Evolutionary conservation across 2,329 filamentous ascomycete genomes (phyloP).

Genomic region (Coniochaeta sp.): DNA sequence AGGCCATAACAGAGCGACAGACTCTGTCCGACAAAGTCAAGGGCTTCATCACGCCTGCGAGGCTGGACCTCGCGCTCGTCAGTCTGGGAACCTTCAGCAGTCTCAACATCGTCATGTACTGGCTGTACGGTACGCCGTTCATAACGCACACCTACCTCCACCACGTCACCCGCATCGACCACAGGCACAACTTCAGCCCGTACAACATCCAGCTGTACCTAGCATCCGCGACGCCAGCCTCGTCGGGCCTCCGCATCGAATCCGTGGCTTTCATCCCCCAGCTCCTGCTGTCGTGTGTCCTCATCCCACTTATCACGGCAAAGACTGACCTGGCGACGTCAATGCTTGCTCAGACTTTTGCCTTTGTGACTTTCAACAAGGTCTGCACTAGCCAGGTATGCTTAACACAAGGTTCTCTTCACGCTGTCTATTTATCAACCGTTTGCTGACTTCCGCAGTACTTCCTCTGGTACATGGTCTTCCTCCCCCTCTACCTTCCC

Average conservation of each 20-base stretch:
- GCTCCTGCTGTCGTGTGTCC: constrained; percentile 66
- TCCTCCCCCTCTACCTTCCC: constrained; percentile 86
- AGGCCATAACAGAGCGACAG: background rate
- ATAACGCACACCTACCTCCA: constrained; percentile 87
- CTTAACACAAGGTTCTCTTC: constrained; percentile 4
- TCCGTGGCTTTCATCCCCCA: constrained; percentile 86
- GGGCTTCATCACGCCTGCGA: constrained; percentile 42
- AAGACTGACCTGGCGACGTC: constrained; percentile 74
- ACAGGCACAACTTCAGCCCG: constrained; percentile 96
- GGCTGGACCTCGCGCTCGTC: constrained; percentile 50
- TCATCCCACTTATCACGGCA: constrained; percentile 63
- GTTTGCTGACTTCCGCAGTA: constrained; percentile 49
- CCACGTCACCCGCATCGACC: constrained; percentile 86
- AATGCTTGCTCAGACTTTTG: constrained; percentile 93
- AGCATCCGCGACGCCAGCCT: constrained; percentile 54
- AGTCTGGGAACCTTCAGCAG: constrained; percentile 66
- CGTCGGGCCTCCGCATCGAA: constrained; percentile 45
- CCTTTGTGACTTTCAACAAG: constrained; percentile 97
- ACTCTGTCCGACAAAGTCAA: constrained; percentile 10
- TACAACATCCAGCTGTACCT: constrained; percentile 92
- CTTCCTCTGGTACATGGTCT: constrained; percentile 96
- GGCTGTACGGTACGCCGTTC: constrained; percentile 72
- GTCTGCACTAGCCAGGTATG: constrained; percentile 94
- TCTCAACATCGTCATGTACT: constrained; percentile 75
- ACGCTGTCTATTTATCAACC: background rate